phyloP scores from a whole-genome alignment of 2,329 filamentous ascomycete species.

The Talaromyces atroroseus region DNA sequence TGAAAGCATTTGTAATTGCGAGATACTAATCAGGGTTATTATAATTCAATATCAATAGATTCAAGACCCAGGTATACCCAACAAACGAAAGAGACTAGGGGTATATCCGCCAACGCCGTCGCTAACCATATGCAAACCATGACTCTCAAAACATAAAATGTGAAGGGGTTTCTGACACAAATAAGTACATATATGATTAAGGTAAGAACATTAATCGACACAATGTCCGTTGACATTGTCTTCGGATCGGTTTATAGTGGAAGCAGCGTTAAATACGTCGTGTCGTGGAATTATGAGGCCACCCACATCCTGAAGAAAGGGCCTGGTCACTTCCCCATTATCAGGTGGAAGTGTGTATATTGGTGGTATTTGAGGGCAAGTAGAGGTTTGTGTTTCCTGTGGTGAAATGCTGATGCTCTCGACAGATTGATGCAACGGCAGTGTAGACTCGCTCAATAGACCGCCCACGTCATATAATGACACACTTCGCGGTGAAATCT shows the following conservation, averaged over 20 bases:
- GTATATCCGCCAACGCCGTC: constrained; percentile 12
- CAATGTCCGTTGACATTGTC: neutral
- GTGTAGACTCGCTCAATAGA: constrained; percentile 53
- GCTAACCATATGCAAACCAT: constrained; percentile 7
- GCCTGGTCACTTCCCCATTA: neutral
- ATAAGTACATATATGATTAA: neutral
- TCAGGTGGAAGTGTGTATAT: neutral
- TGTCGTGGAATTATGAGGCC: neutral
- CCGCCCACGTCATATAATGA: constrained; percentile 85
- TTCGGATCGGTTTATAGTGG: neutral
- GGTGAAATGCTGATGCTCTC: neutral
- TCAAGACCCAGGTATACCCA: neutral
- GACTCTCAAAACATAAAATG: neutral
- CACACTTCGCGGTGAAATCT: constrained; percentile 53
- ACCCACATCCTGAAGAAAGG: neutral
- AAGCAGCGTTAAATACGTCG: neutral
- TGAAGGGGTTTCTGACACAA: neutral
- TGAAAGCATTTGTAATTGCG: too few relatives aligned
- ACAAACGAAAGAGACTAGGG: neutral
- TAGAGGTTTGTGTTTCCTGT: neutral
- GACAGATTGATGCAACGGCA: constrained; percentile 22
- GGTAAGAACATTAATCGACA: neutral
- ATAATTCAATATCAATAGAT: neutral
- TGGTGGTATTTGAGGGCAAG: neutral
- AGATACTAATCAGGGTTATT: neutral